Base-by-base conservation (phyloP, 331 rosid genomes). In the Stylosanthes scabra region DNA sequence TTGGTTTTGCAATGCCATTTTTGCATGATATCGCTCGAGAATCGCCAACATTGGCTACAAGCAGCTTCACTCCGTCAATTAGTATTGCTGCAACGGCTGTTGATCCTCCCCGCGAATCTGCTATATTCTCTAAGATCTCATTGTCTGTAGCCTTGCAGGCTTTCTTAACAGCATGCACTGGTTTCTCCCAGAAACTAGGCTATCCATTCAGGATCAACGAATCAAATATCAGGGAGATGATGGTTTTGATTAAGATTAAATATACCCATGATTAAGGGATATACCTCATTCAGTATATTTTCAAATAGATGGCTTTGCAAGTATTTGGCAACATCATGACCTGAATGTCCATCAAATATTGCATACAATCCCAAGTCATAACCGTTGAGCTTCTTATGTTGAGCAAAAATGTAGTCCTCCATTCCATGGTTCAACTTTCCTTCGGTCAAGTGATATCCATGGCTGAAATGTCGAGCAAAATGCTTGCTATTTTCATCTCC, bases 31-130 rank as follows among this genome's bases (percentile, higher is more conserved):
- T 56, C 5, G 90, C 92, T 11, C 84, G 71, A 52, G 92, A 88
- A 63, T 91, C 92, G 1, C 90, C 94, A 0, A 88, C 87, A 37
- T 88, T 82, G 13, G 86, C 81, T 7, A 83, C 81, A n/a, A 86
- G 59, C 12, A 85, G 70, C 82, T 61, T 83, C 37, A 78, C 77
- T 41, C 90, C 83, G 70, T 88, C 76, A 11, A 91, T 72, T 20
- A 86, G 29, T 69, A 88, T 86, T 59, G 86, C 85, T 9, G 86
- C 89, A 46, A 91, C 89, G 45, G 89, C 89, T 8, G 94, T 88
- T 2, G 88, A 91, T n/a, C 97, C 93, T 57, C 89, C 88, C n/a
- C 42, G 69, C 3, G 66, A 84, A 64, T 70, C 70, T 8, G 82
- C 85, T 39, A 74, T 37, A 14, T 57, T 85, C 37, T 78, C 86